These are phyloP conservation scores for Fusarium multiceps DNA, from an alignment of 2,329 filamentous ascomycete species.

Conservation along the genomic window DNA sequence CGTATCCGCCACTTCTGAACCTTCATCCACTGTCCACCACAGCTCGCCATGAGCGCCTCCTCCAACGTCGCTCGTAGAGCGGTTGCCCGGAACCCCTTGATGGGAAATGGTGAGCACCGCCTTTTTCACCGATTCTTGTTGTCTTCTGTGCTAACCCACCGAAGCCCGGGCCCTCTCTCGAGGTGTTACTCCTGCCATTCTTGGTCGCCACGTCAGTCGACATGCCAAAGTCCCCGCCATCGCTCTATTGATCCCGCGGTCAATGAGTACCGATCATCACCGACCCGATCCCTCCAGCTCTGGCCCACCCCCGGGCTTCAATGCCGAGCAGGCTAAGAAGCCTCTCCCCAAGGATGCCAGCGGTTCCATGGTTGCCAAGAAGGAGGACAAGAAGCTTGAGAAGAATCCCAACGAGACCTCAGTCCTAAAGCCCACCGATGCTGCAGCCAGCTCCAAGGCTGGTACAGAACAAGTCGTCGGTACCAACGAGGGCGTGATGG, in stretches of 20 bases:
- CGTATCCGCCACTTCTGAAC: constrained; percentile 19
- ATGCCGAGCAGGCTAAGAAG: constrained; percentile 89
- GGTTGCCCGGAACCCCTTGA: constrained; percentile 63
- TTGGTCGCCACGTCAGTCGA: constrained; percentile 60
- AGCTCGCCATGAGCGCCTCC: constrained; percentile 65
- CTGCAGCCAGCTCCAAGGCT: constrained; percentile 50
- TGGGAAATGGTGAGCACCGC: constrained; percentile 58
- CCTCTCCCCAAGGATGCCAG: constrained; percentile 71
- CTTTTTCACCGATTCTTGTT: constrained; percentile 1
- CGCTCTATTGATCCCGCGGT: constrained; percentile 68
- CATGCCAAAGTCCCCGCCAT: constrained; percentile 62
- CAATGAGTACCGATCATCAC: constrained; percentile 70
- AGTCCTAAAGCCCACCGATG: constrained; percentile 39
- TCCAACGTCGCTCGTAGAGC: constrained; percentile 66
- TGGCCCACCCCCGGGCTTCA: constrained; percentile 89
- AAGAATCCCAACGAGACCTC: constrained; percentile 22
- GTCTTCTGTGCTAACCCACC: constrained; percentile 42
- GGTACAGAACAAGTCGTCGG: constrained; percentile 56
- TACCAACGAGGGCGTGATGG: constrained; percentile 68
- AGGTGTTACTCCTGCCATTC: constrained; percentile 58
- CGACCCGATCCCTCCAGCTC: constrained; percentile 61
- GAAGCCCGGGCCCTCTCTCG: constrained; percentile 61
- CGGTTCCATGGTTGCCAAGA: constrained; percentile 50
- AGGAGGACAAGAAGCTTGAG: constrained; percentile 51
- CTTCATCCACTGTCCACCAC: constrained; percentile 12